These are phyloP conservation scores for Myxozyma sirexii DNA, from an alignment of 805 yeast genomes.

Conservation along the genomic window DNA sequence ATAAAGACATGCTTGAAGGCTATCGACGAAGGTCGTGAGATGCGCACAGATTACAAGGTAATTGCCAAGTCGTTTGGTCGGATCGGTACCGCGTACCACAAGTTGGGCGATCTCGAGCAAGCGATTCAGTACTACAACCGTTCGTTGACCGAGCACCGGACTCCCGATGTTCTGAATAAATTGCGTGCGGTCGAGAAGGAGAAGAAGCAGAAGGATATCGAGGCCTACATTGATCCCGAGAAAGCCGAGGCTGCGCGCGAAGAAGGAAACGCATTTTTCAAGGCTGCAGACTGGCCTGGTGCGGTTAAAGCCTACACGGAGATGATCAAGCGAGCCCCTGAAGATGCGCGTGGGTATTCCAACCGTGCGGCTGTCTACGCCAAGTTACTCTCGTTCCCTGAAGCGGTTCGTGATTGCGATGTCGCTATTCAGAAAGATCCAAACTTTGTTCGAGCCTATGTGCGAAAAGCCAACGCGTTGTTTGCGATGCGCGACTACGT, in stretches of 20 bases:
- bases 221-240: conserved; percentile 81
- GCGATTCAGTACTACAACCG: conserved; percentile 84
- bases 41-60: conserved; percentile 87
- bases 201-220: conserved; percentile 74
- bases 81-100: conserved; percentile 79
- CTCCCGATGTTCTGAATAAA: conserved; percentile 87
- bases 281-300: conserved; percentile 92
- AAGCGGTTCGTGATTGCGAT: conserved; percentile 91
- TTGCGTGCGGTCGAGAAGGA: conserved; percentile 86
- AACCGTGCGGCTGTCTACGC: conserved; percentile 97
- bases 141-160: conserved; percentile 95
- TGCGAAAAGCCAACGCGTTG: conserved; percentile 94
- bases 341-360: conserved; percentile 93
- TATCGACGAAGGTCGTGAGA: conserved; percentile 83
- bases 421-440: conserved; percentile 88
- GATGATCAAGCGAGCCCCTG: conserved; percentile 96
- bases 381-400: conserved; percentile 95
- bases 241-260: conserved; percentile 95
- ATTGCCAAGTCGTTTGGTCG: conserved; percentile 94
- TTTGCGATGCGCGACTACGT: conserved; percentile 86
- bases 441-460: conserved; percentile 86
- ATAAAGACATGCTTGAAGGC: conserved; percentile 80
- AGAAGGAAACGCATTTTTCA: conserved; percentile 85
- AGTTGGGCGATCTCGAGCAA: conserved; percentile 66
- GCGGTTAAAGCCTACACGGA: conserved; percentile 95